A percentile compares a stretch with the other conserved stretches of the same genome.
phyloP scores from a whole-genome alignment of 306 rosid species.

The Rosa rugosa region DNA sequence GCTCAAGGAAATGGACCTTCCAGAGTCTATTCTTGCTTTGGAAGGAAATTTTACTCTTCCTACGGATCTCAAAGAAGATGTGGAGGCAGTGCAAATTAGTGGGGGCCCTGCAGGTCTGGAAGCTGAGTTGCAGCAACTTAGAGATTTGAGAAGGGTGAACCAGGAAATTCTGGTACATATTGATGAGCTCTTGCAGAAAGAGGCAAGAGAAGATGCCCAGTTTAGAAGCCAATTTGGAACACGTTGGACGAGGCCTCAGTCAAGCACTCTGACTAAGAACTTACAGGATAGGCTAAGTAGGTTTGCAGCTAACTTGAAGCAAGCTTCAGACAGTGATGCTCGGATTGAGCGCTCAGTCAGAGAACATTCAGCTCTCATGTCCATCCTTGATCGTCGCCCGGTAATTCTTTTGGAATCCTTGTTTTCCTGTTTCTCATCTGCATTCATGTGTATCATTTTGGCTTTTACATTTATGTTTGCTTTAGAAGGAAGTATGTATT shows the following conservation, averaged over 20 bases:
- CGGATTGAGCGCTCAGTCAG: slow-evolving; percentile 90
- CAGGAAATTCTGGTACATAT: slow-evolving; percentile 82
- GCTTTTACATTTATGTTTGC: background rate
- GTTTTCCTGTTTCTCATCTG: background rate
- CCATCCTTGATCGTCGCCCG: slow-evolving; percentile 88
- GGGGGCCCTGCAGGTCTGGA: slow-evolving; percentile 96
- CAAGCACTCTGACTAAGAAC: slow-evolving; percentile 92
- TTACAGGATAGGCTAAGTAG: slow-evolving; percentile 86
- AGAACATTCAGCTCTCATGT: slow-evolving; percentile 78
- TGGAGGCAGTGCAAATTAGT: slow-evolving; percentile 97
- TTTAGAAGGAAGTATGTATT: background rate
- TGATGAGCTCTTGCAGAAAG: slow-evolving; percentile 93
- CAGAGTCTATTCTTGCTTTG: slow-evolving; percentile 92
- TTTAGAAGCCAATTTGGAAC: slow-evolving; percentile 94
- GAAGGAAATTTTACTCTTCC: slow-evolving; percentile 89
- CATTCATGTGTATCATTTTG: too few species aligned
- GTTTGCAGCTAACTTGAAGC: slow-evolving; percentile 95
- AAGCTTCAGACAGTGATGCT: slow-evolving; percentile 92
- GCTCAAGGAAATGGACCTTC: slow-evolving; percentile 98
- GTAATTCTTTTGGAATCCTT: slow-evolving; percentile 42
- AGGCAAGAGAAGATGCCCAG: slow-evolving; percentile 89
- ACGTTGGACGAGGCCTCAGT: slow-evolving; percentile 97
- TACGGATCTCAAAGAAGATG: slow-evolving; percentile 77
- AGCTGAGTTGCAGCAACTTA: slow-evolving; percentile 89
- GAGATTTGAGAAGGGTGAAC: slow-evolving; percentile 90